These are phyloP conservation scores for Magnaporthiopsis rhizophila DNA, from an alignment of 2,329 filamentous ascomycete genomes.

Conservation along the genomic window DNA sequence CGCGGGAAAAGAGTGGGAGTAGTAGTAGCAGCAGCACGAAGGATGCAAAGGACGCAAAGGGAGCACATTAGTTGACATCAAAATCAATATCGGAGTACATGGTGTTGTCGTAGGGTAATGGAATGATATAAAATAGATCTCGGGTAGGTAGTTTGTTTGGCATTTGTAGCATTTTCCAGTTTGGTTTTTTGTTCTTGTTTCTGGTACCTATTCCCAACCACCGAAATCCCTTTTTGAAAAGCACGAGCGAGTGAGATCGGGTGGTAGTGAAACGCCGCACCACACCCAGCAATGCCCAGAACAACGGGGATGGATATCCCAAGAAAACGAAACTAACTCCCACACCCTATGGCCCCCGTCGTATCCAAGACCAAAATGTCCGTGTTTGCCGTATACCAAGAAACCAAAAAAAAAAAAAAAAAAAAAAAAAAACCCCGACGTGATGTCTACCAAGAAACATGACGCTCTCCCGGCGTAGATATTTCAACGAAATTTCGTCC, in stretches of 20 bases:
- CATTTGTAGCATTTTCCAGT: no score
- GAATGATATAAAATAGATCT: no score
- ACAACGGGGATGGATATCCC: neutral
- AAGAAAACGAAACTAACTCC: neutral
- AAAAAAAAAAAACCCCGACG: neutral
- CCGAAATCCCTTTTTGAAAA: neutral
- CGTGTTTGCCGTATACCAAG: neutral
- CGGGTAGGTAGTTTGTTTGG: no score
- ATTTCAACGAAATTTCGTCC: neutral
- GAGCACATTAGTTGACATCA: conserved; percentile 16
- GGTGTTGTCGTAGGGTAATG: no score
- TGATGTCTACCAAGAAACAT: neutral
- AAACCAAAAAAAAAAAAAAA: neutral
- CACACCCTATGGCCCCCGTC: no score
- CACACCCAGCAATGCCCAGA: neutral
- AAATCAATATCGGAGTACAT: no score
- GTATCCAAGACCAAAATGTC: neutral
- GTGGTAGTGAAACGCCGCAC: neutral
- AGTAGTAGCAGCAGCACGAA: conserved; percentile 1
- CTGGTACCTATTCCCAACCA: neutral
- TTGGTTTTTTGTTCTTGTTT: no score
- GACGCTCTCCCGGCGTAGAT: neutral
- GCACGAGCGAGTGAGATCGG: neutral
- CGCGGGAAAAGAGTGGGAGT: conserved; percentile 19
- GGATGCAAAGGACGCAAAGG: conserved; percentile 33